Percentiles rank a stretch among this genome's conserved stretches.
These are phyloP conservation scores for Fistulinella cinereoalba DNA, from an alignment of 1,284 basidiomycete genomes.

Conservation along the genomic window DNA sequence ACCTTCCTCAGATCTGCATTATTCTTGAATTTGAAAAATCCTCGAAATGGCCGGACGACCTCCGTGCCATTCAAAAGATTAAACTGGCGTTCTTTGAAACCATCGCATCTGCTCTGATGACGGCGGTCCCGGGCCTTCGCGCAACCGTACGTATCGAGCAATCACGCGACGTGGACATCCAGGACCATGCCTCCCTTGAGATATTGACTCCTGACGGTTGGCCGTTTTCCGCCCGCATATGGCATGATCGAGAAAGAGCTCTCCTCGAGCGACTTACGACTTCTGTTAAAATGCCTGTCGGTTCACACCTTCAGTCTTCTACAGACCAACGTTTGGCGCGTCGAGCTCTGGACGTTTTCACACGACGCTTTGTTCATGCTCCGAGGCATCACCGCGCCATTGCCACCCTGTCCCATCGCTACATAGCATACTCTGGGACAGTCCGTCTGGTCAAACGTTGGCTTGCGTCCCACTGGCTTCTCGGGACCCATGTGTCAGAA, in stretches of 20 bases:
- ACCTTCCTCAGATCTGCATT: conserved; percentile 68
- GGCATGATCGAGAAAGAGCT: conserved; percentile 83
- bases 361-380: conserved; percentile 69
- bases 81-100: conserved; percentile 92
- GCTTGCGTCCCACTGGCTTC: conserved; percentile 88
- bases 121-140: conserved; percentile 46
- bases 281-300: conserved; percentile 32
- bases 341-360: conserved; percentile 59
- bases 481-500: conserved; percentile 63
- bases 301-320: conserved; percentile 1
- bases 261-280: conserved; percentile 72
- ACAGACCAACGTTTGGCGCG: conserved; percentile 46
- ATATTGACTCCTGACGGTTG: conserved; percentile 82
- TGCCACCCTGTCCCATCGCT: conserved; percentile 76
- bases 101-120: conserved; percentile 64
- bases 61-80: conserved; percentile 90
- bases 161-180: conserved; percentile 49
- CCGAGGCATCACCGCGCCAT: conserved; percentile 87
- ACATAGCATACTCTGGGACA: conserved; percentile 79
- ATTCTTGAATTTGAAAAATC: conserved; percentile 89
- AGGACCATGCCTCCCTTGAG: conserved; percentile 76
- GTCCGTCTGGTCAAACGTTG: conserved; percentile 90
- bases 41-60: conserved; percentile 92
- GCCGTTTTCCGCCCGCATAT: conserved; percentile 83
- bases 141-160: conserved; percentile 61